phyloP scores from a whole-genome alignment of 495 filamentous ascomycete species.

The Penicillium atrosanguineum region DNA sequence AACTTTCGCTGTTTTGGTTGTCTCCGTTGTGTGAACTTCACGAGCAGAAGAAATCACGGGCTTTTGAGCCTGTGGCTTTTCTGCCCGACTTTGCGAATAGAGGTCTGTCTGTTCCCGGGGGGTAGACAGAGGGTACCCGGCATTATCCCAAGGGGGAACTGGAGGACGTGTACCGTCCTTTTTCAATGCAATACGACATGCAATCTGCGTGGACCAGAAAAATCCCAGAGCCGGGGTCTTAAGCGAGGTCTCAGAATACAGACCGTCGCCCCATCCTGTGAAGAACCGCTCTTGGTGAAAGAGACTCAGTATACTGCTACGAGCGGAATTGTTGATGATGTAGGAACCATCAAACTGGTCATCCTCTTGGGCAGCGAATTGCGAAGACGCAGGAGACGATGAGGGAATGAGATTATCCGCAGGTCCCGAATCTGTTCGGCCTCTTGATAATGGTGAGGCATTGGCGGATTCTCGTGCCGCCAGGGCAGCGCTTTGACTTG shows the following conservation, averaged over 20 bases:
- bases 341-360: slow-evolving; percentile 39
- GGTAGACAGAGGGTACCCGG: slow-evolving; percentile 3
- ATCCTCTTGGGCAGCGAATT: slow-evolving; percentile 35
- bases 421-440: slow-evolving; percentile 3
- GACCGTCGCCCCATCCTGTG: slow-evolving; percentile 81
- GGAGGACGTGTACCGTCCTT: slow-evolving; percentile 41
- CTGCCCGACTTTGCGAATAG: not conserved
- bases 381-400: slow-evolving; percentile 34
- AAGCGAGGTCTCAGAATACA: slow-evolving; percentile 25
- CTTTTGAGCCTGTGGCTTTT: not conserved
- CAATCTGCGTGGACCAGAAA: slow-evolving; percentile 86
- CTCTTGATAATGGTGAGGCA: slow-evolving; percentile 22
- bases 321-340: slow-evolving; percentile 36
- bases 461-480: slow-evolving; percentile 17
- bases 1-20: not conserved
- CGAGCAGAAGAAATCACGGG: slow-evolving; percentile 2
- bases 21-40: slow-evolving; percentile 2
- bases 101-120: slow-evolving; percentile 9
- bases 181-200: slow-evolving; percentile 74
- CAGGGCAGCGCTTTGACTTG: slow-evolving; percentile 11
- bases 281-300: slow-evolving; percentile 92
- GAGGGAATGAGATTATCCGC: slow-evolving; percentile 17
- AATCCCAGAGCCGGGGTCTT: slow-evolving; percentile 88
- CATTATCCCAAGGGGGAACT: not conserved
- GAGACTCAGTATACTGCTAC: slow-evolving; percentile 58